Percentiles rank a stretch among this genome's conserved stretches.
Evolutionary conservation across 805 yeast species (phyloP).

Genomic region (Ogataea nitratoaversa): DNA sequence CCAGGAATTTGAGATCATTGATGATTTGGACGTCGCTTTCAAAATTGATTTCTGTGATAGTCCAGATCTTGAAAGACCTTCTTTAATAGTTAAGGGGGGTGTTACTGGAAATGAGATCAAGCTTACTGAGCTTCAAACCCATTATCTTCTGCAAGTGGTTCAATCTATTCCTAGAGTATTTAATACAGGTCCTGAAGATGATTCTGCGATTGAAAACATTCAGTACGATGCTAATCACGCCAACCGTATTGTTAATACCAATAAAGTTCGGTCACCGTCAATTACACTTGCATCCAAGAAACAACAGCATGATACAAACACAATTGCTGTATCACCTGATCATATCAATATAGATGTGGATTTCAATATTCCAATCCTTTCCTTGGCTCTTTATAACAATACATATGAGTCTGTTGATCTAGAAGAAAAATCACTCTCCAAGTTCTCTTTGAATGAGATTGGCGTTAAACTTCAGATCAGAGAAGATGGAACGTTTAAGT

Average conservation of each 20-base stretch:
- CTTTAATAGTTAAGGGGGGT: constrained; percentile 48
- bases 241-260: constrained; percentile 39
- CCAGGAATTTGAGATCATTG: constrained; percentile 62
- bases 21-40: constrained; percentile 58
- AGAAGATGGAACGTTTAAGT: constrained; percentile 50
- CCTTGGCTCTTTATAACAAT: constrained; percentile 56
- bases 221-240: constrained; percentile 65
- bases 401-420: constrained; percentile 38
- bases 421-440: constrained; percentile 44
- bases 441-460: constrained; percentile 56
- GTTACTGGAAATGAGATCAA: constrained; percentile 60
- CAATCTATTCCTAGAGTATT: constrained; percentile 55
- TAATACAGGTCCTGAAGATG: constrained; percentile 37
- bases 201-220: constrained; percentile 44
- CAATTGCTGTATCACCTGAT: constrained; percentile 22
- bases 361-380: constrained; percentile 58
- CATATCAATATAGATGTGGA: constrained; percentile 38
- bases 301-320: neutral
- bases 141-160: constrained; percentile 50
- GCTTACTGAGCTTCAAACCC: constrained; percentile 70
- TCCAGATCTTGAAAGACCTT: constrained; percentile 37
- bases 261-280: constrained; percentile 5
- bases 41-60: constrained; percentile 52
- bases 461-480: constrained; percentile 48
- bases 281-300: constrained; percentile 6